Evolutionary conservation across 176 grass and related monocot genomes (phyloP), one percentile per base, ranked within the genome.

Genomic region (Ensete glaucum): DNA sequence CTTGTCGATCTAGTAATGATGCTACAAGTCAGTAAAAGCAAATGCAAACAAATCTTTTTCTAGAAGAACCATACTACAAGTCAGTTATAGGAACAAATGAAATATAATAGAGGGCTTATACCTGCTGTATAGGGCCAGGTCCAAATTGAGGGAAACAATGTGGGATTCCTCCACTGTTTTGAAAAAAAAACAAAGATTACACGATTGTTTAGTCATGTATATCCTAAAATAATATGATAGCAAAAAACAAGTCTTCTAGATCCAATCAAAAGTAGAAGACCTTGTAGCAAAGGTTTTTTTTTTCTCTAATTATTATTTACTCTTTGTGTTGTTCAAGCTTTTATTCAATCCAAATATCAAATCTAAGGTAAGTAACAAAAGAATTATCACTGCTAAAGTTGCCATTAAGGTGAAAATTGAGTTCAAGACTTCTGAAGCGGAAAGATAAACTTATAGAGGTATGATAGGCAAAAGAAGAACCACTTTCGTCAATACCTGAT

Each of bases 81-180:
- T 9, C n/a, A 22, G 7, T 27, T 4, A 15, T 15, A 10, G 20
- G 15, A 9, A 23, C 13, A 14, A 54, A 74, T 21, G 24, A 9
- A 78, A 79, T 8, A 2, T 57, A n/a, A 68, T n/a, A 57, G 11
- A 70, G 26, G 73, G 64, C 55, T 73, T 51, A 73, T 81, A 93
- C 90, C 90, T 98, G 94, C 77, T 93, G 90, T 74, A 98, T 98
- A 48, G 83, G 52, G 21, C 94, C 90, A 54, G 94, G 94, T 65
- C 94, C 94, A 67, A 98, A 98, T 75, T 98, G 94, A 16, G 94
- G 94, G 52, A 98, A 97, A 83, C 94, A 98, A 83, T 98, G 94
- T 83, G 94, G 94, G 80, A 98, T 89, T 79, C 94, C 94, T 27
- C 94, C 94, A 80, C 94, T 97, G 83, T 11, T 90, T 81, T 69